Evolutionary conservation across 2,329 filamentous ascomycete species (phyloP).

Genomic region (Ilyonectria destructans): DNA sequence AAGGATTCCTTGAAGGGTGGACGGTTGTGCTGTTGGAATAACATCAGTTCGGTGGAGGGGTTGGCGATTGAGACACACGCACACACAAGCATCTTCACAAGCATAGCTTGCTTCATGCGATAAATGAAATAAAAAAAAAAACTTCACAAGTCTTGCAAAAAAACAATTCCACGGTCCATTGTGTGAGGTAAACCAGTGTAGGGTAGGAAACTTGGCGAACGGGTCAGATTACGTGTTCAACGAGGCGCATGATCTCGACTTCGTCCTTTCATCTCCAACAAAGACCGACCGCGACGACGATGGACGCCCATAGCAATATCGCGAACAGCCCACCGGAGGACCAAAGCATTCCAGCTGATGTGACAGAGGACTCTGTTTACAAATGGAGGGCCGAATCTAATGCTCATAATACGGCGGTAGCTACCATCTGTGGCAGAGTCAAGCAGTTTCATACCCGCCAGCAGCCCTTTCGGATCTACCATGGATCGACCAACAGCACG

Average conservation of each 20-base stretch:
- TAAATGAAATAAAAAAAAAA: background rate
- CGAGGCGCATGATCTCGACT: slow-evolving; percentile 33
- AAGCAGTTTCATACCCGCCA: slow-evolving; percentile 60
- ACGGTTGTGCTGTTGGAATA: background rate
- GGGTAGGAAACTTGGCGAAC: slow-evolving; percentile 11
- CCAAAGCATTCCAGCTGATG: too few relatives aligned
- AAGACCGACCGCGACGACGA: slow-evolving; percentile 29
- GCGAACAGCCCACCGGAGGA: too few relatives aligned
- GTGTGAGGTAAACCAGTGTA: background rate
- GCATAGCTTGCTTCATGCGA: background rate
- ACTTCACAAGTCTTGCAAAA: background rate
- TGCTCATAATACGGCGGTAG: slow-evolving; percentile 62
- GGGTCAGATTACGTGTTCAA: slow-evolving; percentile 44
- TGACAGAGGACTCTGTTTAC: too few relatives aligned
- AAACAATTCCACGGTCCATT: slow-evolving; percentile 23
- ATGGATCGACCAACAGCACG: slow-evolving; percentile 85
- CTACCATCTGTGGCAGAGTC: slow-evolving; percentile 60
- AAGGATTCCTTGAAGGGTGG: background rate
- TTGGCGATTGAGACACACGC: background rate
- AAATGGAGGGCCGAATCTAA: too few relatives aligned
- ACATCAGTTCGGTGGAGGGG: background rate
- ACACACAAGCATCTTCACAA: background rate
- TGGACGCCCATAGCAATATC: slow-evolving; percentile 59
- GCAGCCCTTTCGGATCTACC: slow-evolving; percentile 80
- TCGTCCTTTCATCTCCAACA: slow-evolving; percentile 11